Percentiles rank a stretch among this genome's conserved stretches.
Conservation (phyloP, 108 stramenopile genomes). For the Fragilaria radians region DNA sequence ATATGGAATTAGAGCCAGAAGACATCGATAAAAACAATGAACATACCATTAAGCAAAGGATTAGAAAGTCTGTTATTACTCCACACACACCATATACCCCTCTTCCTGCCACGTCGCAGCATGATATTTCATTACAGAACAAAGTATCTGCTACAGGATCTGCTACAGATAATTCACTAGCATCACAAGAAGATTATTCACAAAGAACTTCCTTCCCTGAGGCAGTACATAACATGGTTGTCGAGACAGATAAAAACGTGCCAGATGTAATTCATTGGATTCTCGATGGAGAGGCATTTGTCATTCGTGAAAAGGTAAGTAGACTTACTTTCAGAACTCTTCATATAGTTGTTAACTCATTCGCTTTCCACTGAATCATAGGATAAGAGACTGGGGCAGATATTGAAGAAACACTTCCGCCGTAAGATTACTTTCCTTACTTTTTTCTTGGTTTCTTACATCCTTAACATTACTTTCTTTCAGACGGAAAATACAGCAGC, state of each 20-base stretch:
- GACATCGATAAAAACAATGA: too few species aligned
- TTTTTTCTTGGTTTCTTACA: background rate
- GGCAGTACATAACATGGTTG: background rate
- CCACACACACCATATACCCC: too few species aligned
- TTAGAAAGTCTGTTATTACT: too few species aligned
- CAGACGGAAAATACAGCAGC: slow-evolving; percentile 4
- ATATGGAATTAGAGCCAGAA: too few species aligned
- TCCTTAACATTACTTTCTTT: background rate
- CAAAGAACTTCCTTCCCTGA: too few species aligned
- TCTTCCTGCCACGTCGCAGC: too few species aligned
- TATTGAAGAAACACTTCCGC: background rate
- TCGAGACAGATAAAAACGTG: background rate
- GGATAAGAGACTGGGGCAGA: slow-evolving; percentile 1
- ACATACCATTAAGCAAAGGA: too few species aligned
- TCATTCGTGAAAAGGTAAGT: slow-evolving; percentile 3
- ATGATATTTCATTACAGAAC: too few species aligned
- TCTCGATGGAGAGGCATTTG: slow-evolving; percentile 7
- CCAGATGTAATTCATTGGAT: slow-evolving; percentile 8
- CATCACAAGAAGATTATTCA: too few species aligned
- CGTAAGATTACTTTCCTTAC: background rate
- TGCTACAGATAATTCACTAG: too few species aligned
- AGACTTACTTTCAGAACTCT: background rate
- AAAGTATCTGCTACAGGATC: too few species aligned
- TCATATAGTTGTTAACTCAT: background rate
- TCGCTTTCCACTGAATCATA: background rate